Evolutionary conservation across 164 flowering plant genomes (phyloP), one percentile per base, ranked within the genome.

Genomic region (Echeveria elegans): DNA sequence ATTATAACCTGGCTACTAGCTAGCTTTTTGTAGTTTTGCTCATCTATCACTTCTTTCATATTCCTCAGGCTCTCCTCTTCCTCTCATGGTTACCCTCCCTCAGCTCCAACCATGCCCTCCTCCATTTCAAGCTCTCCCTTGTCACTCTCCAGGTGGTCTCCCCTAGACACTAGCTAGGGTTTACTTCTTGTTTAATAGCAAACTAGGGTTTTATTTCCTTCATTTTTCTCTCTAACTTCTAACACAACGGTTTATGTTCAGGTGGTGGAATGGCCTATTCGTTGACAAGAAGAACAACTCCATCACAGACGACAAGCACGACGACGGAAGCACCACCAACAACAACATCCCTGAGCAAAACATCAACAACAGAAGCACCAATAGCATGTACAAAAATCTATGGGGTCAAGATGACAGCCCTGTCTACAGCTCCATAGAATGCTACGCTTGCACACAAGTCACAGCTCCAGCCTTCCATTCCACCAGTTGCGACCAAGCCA

Each of bases 391-490:
- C 30, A 61, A 59, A 69, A 52, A 63, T 56, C 32, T 56, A 56
- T 56, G 61, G 61, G 61, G 61, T 65, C 65, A 69, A 11, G 69
- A 68, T n/a, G 67, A 70, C 63, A 70, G 26, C 69, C 74, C 69
- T 2, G 69, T 67, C 61, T 62, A 80, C 41, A 45, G 32, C 77
- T 52, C 88, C 19, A 64, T 77, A 26, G 98, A 93, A 43, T 94
- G 99, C 79, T 89, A 88, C 77, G 96, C 96, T 1, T 94, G 99
- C 77, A 94, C 99, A 0, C 96, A 88, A 48, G 88, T 81, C 1
- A 96, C 93, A 15, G 87, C 82, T 1, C 99, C 99, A 0, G 92
- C 74, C 11, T 94, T 94, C 79, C 99, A 94, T 84, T 94, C 99
- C 64, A 91, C 96, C 52, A 89, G 88, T 78, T 94, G 97, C 77